Evolutionary conservation across 2,329 filamentous ascomycete genomes (phyloP).

Genomic region (Nakataea oryzae): DNA sequence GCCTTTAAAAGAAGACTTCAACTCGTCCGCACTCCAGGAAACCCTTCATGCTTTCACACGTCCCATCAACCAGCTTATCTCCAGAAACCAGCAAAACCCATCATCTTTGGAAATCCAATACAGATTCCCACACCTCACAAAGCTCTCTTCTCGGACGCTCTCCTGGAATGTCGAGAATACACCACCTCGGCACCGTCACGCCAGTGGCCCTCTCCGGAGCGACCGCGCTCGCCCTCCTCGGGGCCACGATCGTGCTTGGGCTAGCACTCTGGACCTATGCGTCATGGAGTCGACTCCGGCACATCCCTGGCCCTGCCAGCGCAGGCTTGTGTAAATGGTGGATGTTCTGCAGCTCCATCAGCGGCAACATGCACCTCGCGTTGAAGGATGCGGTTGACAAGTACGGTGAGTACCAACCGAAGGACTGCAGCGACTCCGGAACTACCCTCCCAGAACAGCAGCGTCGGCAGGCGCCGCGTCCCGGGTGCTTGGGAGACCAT

Average conservation of each 20-base stretch:
- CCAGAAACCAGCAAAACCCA: neutral
- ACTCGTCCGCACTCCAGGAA: neutral
- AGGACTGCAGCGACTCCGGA: neutral
- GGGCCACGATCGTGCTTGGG: constrained; percentile 1
- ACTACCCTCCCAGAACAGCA: neutral
- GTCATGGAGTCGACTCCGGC: constrained; percentile 14
- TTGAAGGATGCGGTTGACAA: constrained; percentile 13
- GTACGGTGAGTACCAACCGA: constrained; percentile 11
- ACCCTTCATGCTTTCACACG: neutral
- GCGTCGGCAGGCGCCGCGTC: neutral
- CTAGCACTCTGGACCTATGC: constrained; percentile 9
- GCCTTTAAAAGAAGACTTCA: neutral
- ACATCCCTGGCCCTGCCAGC: constrained; percentile 15
- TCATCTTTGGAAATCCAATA: neutral
- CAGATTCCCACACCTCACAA: neutral
- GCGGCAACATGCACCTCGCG: constrained; percentile 15
- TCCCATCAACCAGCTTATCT: neutral
- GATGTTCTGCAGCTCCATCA: constrained; percentile 17
- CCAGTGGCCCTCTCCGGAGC: neutral
- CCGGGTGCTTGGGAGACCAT: neutral
- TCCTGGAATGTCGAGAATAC: neutral
- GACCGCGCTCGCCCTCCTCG: neutral
- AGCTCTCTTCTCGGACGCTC: neutral
- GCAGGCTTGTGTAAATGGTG: constrained; percentile 16
- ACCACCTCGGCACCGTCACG: neutral